phyloP scores from a whole-genome alignment of 768 basidiomycete species.

The Tricholoma furcatifolium region DNA sequence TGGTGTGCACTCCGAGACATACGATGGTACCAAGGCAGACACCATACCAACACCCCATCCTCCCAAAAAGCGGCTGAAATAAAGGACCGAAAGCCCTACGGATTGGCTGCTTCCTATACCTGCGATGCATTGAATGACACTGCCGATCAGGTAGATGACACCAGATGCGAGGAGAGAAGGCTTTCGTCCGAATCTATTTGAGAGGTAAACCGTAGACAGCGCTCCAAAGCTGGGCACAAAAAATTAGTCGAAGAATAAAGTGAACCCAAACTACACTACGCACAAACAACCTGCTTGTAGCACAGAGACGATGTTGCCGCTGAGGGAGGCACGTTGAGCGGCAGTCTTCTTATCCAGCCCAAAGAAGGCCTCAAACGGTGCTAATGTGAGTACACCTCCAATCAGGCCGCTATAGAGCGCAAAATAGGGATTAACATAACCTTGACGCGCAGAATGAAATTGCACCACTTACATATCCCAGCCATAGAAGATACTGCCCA shows the following conservation, averaged over 20 bases:
- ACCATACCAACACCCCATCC: slow-evolving; percentile 62
- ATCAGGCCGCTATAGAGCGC: slow-evolving; percentile 34
- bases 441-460: neutral
- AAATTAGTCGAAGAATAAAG: neutral
- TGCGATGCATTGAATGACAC: slow-evolving; percentile 42
- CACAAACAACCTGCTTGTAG: slow-evolving; percentile 50
- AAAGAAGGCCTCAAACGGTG: slow-evolving; percentile 48
- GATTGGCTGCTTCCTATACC: slow-evolving; percentile 37
- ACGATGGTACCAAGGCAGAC: slow-evolving; percentile 47
- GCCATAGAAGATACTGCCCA: slow-evolving; percentile 50
- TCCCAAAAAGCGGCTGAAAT: slow-evolving; percentile 53
- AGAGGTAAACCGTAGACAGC: slow-evolving; percentile 37
- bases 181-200: slow-evolving; percentile 45
- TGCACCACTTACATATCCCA: slow-evolving; percentile 38
- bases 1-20: slow-evolving; percentile 51
- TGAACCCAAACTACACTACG: slow-evolving; percentile 12
- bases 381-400: slow-evolving; percentile 45
- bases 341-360: slow-evolving; percentile 38
- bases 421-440: neutral
- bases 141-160: slow-evolving; percentile 46
- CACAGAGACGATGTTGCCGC: slow-evolving; percentile 52
- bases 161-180: slow-evolving; percentile 42
- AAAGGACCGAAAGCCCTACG: slow-evolving; percentile 37
- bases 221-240: slow-evolving; percentile 39
- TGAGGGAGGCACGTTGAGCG: slow-evolving; percentile 37